phyloP scores from a whole-genome alignment of 2,329 filamentous ascomycete genomes.

The Scytalidium lignicola region DNA sequence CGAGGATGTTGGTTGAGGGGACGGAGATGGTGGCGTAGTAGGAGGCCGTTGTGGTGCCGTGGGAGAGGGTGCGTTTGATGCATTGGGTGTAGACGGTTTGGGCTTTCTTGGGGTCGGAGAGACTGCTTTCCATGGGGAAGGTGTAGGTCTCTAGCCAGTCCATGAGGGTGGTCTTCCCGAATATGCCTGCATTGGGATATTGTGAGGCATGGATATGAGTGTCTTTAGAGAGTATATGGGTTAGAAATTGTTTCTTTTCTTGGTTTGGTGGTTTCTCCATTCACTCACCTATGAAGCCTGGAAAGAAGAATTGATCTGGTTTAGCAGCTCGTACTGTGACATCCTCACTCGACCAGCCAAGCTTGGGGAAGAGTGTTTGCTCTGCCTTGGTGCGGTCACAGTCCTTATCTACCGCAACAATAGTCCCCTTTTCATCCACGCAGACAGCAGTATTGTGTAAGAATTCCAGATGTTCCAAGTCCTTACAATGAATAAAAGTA shows the following conservation, averaged over 20 bases:
- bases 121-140: conserved; percentile 82
- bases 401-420: conserved; percentile 28
- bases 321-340: conserved; percentile 16
- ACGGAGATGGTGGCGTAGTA: conserved; percentile 93
- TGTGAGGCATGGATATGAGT: conserved; percentile 94
- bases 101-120: conserved; percentile 59
- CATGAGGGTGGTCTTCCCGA: conserved; percentile 86
- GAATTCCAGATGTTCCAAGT: conserved; percentile 42
- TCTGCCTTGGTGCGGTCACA: conserved; percentile 28
- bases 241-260: too few species aligned
- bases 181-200: conserved; percentile 90
- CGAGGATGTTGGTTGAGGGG: conserved; percentile 82
- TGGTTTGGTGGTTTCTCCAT: background rate
- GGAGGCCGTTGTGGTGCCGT: conserved; percentile 90
- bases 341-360: conserved; percentile 27
- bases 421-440: conserved; percentile 47
- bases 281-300: conserved; percentile 66
- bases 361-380: conserved; percentile 24
- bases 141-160: conserved; percentile 95
- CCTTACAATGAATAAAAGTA: conserved; percentile 54
- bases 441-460: conserved; percentile 40
- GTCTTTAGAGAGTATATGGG: conserved; percentile 58
- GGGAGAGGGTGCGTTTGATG: conserved; percentile 72
- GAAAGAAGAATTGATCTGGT: conserved; percentile 71
- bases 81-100: conserved; percentile 70